A percentile compares a stretch with the other conserved stretches of the same genome.
phyloP scores from a whole-genome alignment of 768 basidiomycete species.

The Mycena leptocephala region DNA sequence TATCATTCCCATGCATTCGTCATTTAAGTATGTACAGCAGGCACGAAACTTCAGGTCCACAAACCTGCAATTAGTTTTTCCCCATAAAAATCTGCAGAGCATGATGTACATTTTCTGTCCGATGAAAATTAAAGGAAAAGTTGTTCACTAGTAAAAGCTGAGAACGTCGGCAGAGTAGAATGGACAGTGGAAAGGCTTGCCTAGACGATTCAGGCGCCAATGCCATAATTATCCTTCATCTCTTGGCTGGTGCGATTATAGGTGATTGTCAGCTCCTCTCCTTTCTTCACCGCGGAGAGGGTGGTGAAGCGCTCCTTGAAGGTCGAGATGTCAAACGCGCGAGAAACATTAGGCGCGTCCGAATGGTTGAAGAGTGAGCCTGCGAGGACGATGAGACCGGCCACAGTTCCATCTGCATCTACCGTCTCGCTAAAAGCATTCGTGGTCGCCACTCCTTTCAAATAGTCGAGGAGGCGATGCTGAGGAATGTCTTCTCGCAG shows the following conservation, averaged over 20 bases:
- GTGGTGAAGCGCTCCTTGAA: conserved; percentile 1
- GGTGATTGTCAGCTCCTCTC: conserved; percentile 5
- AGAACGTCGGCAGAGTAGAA: too few relatives aligned
- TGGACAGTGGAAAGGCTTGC: too few relatives aligned
- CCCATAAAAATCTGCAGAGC: too few relatives aligned
- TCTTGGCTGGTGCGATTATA: neutral
- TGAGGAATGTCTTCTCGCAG: neutral
- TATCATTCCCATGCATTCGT: too few relatives aligned
- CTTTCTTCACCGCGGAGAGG: neutral
- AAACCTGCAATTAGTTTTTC: too few relatives aligned
- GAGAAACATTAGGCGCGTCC: neutral
- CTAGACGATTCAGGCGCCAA: neutral
- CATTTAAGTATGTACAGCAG: too few relatives aligned
- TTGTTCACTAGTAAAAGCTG: too few relatives aligned
- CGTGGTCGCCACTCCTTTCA: conserved; percentile 7
- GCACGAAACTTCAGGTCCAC: too few relatives aligned
- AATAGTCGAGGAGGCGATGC: conserved; percentile 22
- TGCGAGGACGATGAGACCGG: conserved; percentile 2
- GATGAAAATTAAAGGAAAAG: too few relatives aligned
- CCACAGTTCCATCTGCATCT: neutral
- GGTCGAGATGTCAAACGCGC: neutral
- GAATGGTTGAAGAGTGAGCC: conserved; percentile 26
- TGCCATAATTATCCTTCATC: neutral
- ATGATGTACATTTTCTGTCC: too few relatives aligned
- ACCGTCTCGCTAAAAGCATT: neutral